phyloP scores from a whole-genome alignment of 2,329 filamentous ascomycete species.

The Thielaviopsis musarum region DNA sequence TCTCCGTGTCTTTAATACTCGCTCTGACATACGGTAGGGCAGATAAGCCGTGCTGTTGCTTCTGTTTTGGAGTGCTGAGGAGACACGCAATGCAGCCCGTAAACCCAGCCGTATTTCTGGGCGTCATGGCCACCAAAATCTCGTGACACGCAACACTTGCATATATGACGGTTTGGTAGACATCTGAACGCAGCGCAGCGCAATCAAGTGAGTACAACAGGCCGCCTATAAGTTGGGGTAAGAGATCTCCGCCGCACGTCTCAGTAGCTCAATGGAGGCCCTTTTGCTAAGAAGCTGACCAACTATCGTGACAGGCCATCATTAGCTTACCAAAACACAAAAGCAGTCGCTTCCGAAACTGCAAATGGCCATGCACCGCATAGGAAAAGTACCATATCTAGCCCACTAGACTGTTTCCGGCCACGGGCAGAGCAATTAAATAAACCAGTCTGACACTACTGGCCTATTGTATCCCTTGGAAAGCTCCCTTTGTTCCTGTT shows the following conservation, averaged over 20 bases:
- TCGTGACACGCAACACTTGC: background rate
- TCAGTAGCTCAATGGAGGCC: background rate
- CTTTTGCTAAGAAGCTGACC: background rate
- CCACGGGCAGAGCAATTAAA: background rate
- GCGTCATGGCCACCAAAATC: background rate
- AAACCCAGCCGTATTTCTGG: background rate
- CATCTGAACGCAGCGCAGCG: background rate
- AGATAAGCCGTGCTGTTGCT: no score
- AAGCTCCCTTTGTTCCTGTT: background rate
- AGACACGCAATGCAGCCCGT: background rate
- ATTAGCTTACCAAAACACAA: background rate
- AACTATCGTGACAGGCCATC: background rate
- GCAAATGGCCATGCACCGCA: background rate
- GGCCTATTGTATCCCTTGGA: background rate
- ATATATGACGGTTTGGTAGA: background rate
- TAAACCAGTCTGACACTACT: background rate
- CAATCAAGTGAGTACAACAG: background rate
- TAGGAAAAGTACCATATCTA: background rate
- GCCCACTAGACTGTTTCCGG: background rate
- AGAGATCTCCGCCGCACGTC: background rate
- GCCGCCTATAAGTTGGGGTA: background rate
- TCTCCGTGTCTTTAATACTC: no score
- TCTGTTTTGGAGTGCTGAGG: background rate
- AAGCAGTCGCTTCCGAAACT: background rate
- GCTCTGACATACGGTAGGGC: background rate